Evolutionary conservation across 1,139 yeast species (phyloP).

Genomic region (Kurtzmaniella natalensis): DNA sequence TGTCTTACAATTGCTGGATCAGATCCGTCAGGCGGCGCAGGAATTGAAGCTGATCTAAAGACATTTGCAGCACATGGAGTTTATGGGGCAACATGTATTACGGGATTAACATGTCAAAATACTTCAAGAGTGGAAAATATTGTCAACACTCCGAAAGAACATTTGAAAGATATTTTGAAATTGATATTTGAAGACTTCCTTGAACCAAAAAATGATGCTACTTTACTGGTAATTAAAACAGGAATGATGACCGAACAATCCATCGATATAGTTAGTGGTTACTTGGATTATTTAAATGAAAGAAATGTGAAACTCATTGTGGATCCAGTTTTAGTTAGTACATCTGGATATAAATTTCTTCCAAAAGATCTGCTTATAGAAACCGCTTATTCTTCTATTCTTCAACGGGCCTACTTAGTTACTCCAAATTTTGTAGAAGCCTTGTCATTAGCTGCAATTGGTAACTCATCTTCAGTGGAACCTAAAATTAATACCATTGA

Average conservation of each 20-base stretch:
- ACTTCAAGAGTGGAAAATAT: constrained; percentile 55
- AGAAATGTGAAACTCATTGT: constrained; percentile 46
- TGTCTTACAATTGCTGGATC: constrained; percentile 78
- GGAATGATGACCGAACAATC: constrained; percentile 73
- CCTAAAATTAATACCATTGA: constrained; percentile 18
- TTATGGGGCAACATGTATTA: constrained; percentile 75
- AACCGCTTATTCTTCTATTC: constrained; percentile 32
- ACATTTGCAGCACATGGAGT: constrained; percentile 76
- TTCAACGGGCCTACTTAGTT: constrained; percentile 25
- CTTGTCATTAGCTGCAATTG: constrained; percentile 24
- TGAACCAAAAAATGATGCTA: constrained; percentile 13
- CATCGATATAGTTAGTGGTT: constrained; percentile 41
- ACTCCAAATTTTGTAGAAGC: constrained; percentile 83
- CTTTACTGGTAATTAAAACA: constrained; percentile 67
- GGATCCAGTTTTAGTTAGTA: constrained; percentile 83
- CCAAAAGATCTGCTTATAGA: constrained; percentile 44
- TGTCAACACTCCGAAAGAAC: constrained; percentile 40
- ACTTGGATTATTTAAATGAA: constrained; percentile 23
- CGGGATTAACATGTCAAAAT: constrained; percentile 85
- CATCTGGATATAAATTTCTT: constrained; percentile 63
- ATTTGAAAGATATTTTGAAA: constrained; percentile 44
- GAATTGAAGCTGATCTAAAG: constrained; percentile 88
- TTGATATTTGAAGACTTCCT: constrained; percentile 53
- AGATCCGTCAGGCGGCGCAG: constrained; percentile 93
- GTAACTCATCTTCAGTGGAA: neutral